Conservation (phyloP, 768 basidiomycete species). For the Boletus rex-veris region DNA sequence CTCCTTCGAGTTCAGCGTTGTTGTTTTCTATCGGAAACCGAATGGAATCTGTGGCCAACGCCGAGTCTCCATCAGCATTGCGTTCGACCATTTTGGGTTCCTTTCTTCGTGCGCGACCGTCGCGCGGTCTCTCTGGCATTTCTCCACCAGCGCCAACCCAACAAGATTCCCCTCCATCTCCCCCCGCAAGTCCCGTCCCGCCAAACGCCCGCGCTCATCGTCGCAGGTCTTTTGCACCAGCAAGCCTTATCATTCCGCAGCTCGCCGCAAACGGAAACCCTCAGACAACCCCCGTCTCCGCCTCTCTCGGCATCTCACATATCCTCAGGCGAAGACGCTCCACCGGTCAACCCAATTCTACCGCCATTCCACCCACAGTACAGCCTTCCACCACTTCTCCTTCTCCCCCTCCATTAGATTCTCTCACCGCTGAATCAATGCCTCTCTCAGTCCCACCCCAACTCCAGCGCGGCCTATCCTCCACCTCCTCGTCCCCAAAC, state of each 20-base stretch:
- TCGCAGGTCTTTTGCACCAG: slow-evolving; percentile 40
- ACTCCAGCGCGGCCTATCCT: slow-evolving; percentile 18
- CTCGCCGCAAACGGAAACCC: slow-evolving; percentile 30
- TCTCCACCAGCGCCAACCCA: slow-evolving; percentile 30
- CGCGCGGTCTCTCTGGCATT: slow-evolving; percentile 60
- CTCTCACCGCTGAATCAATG: slow-evolving; percentile 1
- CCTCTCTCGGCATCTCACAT: slow-evolving; percentile 48
- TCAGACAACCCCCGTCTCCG: slow-evolving; percentile 20
- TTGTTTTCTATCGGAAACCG: background rate
- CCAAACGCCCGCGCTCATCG: slow-evolving; percentile 31
- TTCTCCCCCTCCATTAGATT: slow-evolving; percentile 15
- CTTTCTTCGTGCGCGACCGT: slow-evolving; percentile 64
- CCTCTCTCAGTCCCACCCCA: slow-evolving; percentile 22
- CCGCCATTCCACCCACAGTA: slow-evolving; percentile 13
- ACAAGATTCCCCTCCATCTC: slow-evolving; percentile 41
- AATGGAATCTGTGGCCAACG: slow-evolving; percentile 16
- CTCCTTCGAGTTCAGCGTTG: background rate
- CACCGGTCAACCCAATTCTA: slow-evolving; percentile 44
- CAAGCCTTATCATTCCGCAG: slow-evolving; percentile 34
- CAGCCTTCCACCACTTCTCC: slow-evolving; percentile 10
- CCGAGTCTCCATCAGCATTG: slow-evolving; percentile 34
- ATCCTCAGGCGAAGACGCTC: slow-evolving; percentile 70
- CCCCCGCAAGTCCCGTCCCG: slow-evolving; percentile 40
- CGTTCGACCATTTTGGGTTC: slow-evolving; percentile 66
- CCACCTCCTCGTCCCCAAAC: slow-evolving; percentile 14